Percentiles rank a stretch among this genome's conserved stretches.
phyloP scores from a whole-genome alignment of 179 eudicot genomes.

The Drosera spatulata region DNA sequence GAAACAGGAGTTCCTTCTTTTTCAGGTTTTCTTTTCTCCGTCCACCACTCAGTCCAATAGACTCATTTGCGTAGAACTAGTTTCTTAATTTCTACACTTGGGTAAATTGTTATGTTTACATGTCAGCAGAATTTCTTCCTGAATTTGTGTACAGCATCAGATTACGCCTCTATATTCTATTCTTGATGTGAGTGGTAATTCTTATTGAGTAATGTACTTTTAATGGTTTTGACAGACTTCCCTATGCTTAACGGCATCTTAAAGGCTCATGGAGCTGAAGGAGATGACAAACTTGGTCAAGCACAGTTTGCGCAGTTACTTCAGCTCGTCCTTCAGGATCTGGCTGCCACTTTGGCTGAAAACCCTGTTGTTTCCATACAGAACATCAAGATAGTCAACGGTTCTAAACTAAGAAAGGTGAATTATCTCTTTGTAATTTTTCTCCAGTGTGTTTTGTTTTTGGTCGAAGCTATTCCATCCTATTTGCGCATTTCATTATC shows the following conservation, averaged over 20 bases:
- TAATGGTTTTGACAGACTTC: constrained; percentile 19
- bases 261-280: constrained; percentile 57
- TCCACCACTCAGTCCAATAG: not conserved
- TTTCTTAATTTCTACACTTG: too few species aligned
- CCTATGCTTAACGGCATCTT: constrained; percentile 36
- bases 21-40: constrained; percentile 30
- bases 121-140: too few species aligned
- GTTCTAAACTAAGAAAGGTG: constrained; percentile 56
- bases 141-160: too few species aligned
- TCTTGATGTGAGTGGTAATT: not conserved
- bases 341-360: constrained; percentile 50
- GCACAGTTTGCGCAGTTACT: constrained; percentile 60
- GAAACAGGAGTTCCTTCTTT: constrained; percentile 67
- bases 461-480: not conserved
- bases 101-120: too few species aligned
- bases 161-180: not conserved
- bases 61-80: too few species aligned
- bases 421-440: not conserved
- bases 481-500: too few species aligned
- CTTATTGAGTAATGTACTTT: not conserved
- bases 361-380: constrained; percentile 37
- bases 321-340: constrained; percentile 48
- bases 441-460: not conserved
- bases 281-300: constrained; percentile 54
- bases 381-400: constrained; percentile 47